phyloP scores from a whole-genome alignment of 495 filamentous ascomycete genomes.

The Sordaria brevicollis region DNA sequence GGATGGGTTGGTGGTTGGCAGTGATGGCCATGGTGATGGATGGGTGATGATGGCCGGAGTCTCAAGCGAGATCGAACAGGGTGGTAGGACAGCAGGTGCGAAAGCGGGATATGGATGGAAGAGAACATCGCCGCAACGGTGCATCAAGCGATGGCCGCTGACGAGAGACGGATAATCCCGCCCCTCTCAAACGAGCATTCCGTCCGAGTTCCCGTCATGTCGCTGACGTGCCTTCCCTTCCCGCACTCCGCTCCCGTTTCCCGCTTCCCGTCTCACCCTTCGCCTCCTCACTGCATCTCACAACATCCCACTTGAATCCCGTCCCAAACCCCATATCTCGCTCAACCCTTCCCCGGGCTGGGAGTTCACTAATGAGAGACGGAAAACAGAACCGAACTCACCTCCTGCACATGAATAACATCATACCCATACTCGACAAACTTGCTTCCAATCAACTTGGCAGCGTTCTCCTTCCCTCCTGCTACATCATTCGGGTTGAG shows the following conservation, averaged over 20 bases:
- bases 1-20: no score
- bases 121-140: neutral
- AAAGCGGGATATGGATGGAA: neutral
- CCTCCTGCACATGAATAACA: conserved; percentile 53
- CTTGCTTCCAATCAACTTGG: conserved; percentile 35
- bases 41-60: neutral
- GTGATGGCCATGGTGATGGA: no score
- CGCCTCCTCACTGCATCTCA: no score
- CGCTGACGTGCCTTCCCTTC: no score
- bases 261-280: no score
- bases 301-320: rapidly evolving
- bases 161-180: neutral
- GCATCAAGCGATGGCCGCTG: neutral
- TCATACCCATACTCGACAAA: conserved; percentile 44
- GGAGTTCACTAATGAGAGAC: neutral
- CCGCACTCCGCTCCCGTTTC: no score
- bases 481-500: conserved; percentile 42
- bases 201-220: no score
- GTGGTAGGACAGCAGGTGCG: neutral
- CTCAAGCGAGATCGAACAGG: neutral
- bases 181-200: neutral
- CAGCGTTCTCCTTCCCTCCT: conserved; percentile 43
- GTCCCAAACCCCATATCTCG: neutral
- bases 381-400: conserved; percentile 1
- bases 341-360: neutral